These are phyloP conservation scores for Lippia alba DNA, from an alignment of 305 asterid species.

Conservation along the genomic window DNA sequence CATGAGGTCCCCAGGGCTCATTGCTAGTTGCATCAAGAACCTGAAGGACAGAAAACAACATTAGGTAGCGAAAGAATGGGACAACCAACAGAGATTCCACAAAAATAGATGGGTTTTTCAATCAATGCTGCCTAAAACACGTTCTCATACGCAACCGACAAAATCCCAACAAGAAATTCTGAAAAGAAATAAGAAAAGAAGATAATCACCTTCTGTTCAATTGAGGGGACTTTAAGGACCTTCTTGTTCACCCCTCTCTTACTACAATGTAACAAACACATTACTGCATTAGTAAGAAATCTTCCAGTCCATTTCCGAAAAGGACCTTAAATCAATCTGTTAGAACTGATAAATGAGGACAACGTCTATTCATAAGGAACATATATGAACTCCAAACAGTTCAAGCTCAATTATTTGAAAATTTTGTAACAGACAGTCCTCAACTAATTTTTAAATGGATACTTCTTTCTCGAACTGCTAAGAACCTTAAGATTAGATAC, in stretches of 20 bases:
- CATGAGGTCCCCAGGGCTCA: slow-evolving; percentile 99
- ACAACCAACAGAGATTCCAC: slow-evolving; percentile 22
- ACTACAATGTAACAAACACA: slow-evolving; percentile 57
- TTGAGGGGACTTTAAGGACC: slow-evolving; percentile 92
- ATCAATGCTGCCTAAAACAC: neutral
- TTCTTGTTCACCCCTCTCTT: slow-evolving; percentile 98
- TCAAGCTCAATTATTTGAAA: slow-evolving; percentile 14
- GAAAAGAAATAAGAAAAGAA: slow-evolving; percentile 12
- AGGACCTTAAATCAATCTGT: slow-evolving; percentile 10
- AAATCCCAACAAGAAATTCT: slow-evolving; percentile 10
- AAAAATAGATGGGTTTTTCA: neutral
- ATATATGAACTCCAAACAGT: slow-evolving; percentile 12
- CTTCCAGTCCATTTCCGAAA: slow-evolving; percentile 24
- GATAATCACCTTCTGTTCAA: slow-evolving; percentile 80
- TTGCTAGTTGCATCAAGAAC: slow-evolving; percentile 98
- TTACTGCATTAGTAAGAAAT: slow-evolving; percentile 27
- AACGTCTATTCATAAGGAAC: neutral
- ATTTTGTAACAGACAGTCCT: neutral
- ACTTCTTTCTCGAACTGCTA: slow-evolving; percentile 5
- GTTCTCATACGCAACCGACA: slow-evolving; percentile 16
- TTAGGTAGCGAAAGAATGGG: slow-evolving; percentile 16
- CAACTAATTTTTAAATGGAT: slow-evolving; percentile 10
- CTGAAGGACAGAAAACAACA: slow-evolving; percentile 47
- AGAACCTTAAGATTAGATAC: neutral
- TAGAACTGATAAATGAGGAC: neutral